Base-by-base conservation (phyloP, 108 stramenopile species). In the Skeletonema costatum region DNA sequence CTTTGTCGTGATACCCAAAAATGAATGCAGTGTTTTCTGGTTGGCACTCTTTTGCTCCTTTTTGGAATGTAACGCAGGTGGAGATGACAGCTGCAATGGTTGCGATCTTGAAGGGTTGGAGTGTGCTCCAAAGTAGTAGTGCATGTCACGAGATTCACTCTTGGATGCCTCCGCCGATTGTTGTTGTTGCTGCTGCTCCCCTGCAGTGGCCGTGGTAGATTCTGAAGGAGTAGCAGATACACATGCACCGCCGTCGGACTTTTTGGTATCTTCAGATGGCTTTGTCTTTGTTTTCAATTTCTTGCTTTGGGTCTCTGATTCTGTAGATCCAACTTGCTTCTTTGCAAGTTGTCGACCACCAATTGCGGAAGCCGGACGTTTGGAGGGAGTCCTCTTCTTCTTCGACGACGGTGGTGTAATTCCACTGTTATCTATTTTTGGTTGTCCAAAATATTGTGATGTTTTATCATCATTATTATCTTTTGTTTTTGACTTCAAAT, bases 341-440 rank as follows among this genome's bases (percentile, higher is more conserved):
- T 64, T 64, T n/a, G 32, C 19, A 21, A 29, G 17, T 32, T 36
- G 33, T 4, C 59, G 16, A 16, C 42, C 64, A 60, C 70, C 64
- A 32, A 75, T 82, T 35, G 81, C 74, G 32, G 81, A 82, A 25
- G 56, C 68, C 0, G 81, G 74, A 6, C 72, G 70, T 74, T 75
- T 75, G 38, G 65, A 74, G 48, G 81, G 81, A 11, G 81, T 82
- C 58, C 69, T 71, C 74, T 82, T 82, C 65, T 82, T 82, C 63
- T 71, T 75, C 10, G 70, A 32, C 30, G 30, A 36, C 13, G 38
- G 63, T 38, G 35, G 38, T 39, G 33, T 38, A 64, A 39, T 38
- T 17, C 41, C 63, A 64, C 30, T 58, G 32, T 51, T 2, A n/a
- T 32, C 35, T 42, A 39, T 9, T 32, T 59, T 11, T 16, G 21